Percentiles rank a stretch among this genome's conserved stretches.
phyloP scores from a whole-genome alignment of 441 rosid species.

The Omphalea diandra region DNA sequence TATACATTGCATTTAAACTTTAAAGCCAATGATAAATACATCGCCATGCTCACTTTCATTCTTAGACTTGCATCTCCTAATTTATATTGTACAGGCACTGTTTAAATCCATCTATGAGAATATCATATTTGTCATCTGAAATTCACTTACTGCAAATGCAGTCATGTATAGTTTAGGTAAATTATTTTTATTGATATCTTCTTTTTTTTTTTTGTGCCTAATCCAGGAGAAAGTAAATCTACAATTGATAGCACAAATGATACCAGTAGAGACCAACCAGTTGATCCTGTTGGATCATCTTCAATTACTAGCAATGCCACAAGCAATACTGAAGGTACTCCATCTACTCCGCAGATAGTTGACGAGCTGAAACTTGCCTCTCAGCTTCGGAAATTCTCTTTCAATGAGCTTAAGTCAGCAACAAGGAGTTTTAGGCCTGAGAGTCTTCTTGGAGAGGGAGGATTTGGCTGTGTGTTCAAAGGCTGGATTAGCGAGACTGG shows the following conservation, averaged over 20 bases:
- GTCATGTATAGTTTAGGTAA: neutral
- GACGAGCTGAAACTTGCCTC: constrained; percentile 79
- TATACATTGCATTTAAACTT: neutral
- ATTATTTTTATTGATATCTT: neutral
- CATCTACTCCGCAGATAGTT: constrained; percentile 67
- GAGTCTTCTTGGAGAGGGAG: constrained; percentile 89
- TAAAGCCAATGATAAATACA: neutral
- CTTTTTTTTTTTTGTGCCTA: neutral
- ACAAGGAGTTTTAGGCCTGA: constrained; percentile 88
- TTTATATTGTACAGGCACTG: neutral
- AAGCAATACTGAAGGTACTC: constrained; percentile 67
- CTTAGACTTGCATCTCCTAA: neutral
- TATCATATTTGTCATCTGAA: neutral
- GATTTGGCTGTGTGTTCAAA: constrained; percentile 89
- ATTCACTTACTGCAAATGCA: neutral
- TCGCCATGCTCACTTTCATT: neutral
- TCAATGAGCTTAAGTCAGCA: constrained; percentile 79
- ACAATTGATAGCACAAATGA: constrained; percentile 52
- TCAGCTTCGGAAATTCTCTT: constrained; percentile 63
- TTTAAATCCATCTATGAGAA: neutral
- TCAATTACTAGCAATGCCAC: constrained; percentile 71
- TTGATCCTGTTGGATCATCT: constrained; percentile 54
- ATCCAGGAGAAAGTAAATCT: constrained; percentile 51
- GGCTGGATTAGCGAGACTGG: constrained; percentile 92
- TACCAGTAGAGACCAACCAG: constrained; percentile 60